Conservation (phyloP, 805 yeast genomes). For the Wickerhamomyces chambardii region DNA sequence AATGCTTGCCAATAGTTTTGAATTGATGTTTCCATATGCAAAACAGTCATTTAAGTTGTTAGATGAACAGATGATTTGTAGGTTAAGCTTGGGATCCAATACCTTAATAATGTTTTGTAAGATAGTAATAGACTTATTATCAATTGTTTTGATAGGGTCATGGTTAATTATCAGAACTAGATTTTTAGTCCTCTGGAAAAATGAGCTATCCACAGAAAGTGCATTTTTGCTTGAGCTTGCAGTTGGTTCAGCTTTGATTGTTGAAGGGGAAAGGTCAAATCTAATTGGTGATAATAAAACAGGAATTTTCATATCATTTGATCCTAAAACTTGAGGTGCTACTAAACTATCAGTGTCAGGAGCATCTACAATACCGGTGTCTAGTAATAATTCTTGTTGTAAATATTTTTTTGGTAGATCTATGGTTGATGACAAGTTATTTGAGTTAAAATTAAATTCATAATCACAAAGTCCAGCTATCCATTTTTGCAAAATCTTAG, state of each 20-base stretch:
- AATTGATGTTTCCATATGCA: constrained; percentile 1
- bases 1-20: not conserved
- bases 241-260: not conserved
- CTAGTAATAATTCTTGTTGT: too few relatives aligned
- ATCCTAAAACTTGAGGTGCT: not conserved
- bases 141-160: constrained; percentile 2
- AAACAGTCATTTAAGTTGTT: constrained; percentile 3
- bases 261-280: not conserved
- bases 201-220: constrained; percentile 1
- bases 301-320: constrained; percentile 10
- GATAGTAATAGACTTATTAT: constrained; percentile 1
- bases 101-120: constrained; percentile 15
- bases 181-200: constrained; percentile 6
- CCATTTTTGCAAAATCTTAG: constrained; percentile 29
- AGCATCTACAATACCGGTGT: too few relatives aligned
- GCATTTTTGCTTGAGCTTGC: too few relatives aligned
- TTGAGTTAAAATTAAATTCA: constrained; percentile 19
- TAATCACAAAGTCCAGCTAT: constrained; percentile 26
- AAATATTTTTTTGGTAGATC: constrained; percentile 10
- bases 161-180: constrained; percentile 12
- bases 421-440: constrained; percentile 22
- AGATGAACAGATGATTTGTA: constrained; percentile 8
- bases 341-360: too few relatives aligned
- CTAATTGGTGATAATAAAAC: constrained; percentile 14
- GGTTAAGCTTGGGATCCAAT: constrained; percentile 6